Evolutionary conservation across 345 rosid genomes (phyloP).

Genomic region (Cardamine resedifolia): DNA sequence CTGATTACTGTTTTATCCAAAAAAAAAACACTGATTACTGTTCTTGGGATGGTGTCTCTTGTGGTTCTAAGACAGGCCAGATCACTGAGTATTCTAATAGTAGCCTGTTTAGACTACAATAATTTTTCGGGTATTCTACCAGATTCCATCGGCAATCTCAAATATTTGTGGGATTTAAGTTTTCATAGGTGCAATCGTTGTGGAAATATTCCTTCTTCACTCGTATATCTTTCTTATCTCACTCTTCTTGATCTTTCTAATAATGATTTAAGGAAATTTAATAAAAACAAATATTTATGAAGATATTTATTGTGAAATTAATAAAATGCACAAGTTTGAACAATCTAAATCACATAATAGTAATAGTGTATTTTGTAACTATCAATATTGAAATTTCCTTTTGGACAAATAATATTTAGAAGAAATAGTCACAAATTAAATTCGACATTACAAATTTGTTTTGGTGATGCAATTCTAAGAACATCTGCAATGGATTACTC

Average conservation of each 20-base stretch:
- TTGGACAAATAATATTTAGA: too few species aligned
- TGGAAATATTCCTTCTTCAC: conserved; percentile 30
- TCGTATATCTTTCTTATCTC: conserved; percentile 33
- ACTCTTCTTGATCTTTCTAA: not conserved
- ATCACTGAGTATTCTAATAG: conserved; percentile 8
- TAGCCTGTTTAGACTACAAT: conserved; percentile 1
- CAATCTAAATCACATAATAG: too few species aligned
- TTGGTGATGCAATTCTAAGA: too few species aligned
- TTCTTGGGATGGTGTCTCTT: conserved; percentile 26
- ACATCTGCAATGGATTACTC: too few species aligned
- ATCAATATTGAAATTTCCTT: too few species aligned
- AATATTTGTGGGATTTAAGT: not conserved
- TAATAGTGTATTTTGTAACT: too few species aligned
- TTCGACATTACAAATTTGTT: too few species aligned
- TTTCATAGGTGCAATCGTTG: not conserved
- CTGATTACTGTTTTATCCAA: conserved; percentile 28
- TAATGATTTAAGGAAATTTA: too few species aligned
- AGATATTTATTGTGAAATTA: too few species aligned
- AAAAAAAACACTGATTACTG: conserved; percentile 27
- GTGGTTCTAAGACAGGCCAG: not conserved
- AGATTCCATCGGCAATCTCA: conserved; percentile 19
- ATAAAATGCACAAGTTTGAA: too few species aligned
- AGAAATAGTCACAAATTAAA: too few species aligned
- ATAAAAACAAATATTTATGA: too few species aligned
- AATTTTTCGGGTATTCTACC: conserved; percentile 23